phyloP scores from a whole-genome alignment of 306 rosid genomes.

The Morella rubra region DNA sequence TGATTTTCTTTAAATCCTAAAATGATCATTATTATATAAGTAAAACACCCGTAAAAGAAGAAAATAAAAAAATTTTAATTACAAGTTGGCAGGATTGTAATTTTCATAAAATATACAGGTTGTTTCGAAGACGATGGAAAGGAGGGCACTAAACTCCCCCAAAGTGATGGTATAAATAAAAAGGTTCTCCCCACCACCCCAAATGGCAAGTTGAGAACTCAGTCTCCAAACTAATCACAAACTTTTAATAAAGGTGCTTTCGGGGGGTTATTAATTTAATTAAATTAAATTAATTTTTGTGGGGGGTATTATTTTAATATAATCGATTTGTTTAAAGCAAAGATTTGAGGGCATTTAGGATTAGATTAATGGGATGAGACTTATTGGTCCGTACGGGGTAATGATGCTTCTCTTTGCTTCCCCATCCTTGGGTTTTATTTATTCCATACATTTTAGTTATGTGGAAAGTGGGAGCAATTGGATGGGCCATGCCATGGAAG shows the following conservation, averaged over 20 bases:
- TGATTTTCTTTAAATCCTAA: too few species aligned
- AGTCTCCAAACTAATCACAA: constrained; percentile 13
- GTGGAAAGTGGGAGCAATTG: constrained; percentile 9
- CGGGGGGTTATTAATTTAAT: constrained; percentile 1
- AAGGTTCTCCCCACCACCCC: constrained; percentile 30
- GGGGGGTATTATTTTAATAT: neutral
- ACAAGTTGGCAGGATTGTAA: constrained; percentile 25
- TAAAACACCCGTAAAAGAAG: too few species aligned
- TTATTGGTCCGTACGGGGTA: constrained; percentile 45
- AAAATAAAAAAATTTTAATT: neutral
- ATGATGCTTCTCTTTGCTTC: constrained; percentile 53
- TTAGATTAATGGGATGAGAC: constrained; percentile 29
- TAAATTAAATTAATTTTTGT: neutral
- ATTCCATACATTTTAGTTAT: neutral
- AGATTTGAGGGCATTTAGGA: constrained; percentile 30
- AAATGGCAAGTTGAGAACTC: constrained; percentile 50
- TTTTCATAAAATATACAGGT: constrained; percentile 11
- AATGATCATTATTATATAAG: too few species aligned
- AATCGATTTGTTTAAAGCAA: constrained; percentile 25
- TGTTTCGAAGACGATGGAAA: constrained; percentile 13
- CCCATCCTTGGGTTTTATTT: constrained; percentile 6
- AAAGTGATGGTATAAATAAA: neutral
- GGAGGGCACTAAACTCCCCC: constrained; percentile 19
- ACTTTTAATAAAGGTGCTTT: constrained; percentile 16
- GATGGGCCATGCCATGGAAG: neutral